Evolutionary conservation across 2,329 filamentous ascomycete species (phyloP).

Genomic region (Colletotrichum cuscutae): DNA sequence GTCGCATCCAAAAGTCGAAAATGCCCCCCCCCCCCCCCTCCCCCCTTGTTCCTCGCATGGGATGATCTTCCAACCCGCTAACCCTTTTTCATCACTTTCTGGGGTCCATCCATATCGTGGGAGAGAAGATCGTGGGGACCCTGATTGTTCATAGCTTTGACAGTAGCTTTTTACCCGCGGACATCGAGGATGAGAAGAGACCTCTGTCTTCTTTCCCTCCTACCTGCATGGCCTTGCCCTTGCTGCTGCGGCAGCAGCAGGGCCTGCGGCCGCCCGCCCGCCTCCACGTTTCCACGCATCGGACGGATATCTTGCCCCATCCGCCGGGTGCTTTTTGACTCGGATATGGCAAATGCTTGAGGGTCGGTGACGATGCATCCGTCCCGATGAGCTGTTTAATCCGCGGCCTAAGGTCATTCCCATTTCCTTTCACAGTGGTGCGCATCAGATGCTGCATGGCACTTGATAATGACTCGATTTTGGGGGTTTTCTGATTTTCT

Average conservation of each 20-base stretch:
- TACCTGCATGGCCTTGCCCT: background rate
- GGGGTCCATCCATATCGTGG: constrained; percentile 23
- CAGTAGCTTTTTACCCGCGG: background rate
- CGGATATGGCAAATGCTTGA: background rate
- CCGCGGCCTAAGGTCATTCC: background rate
- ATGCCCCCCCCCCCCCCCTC: background rate
- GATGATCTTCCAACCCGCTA: constrained; percentile 23
- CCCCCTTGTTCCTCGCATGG: constrained; percentile 4
- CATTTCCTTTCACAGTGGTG: background rate
- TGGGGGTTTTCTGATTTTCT: background rate
- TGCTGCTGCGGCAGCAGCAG: too few relatives aligned
- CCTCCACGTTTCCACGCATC: background rate
- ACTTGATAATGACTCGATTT: background rate
- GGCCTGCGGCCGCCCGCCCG: background rate
- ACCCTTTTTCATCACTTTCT: constrained; percentile 10
- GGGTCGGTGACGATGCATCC: background rate
- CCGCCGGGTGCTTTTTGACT: background rate
- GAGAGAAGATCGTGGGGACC: constrained; percentile 20
- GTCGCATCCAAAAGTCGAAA: background rate
- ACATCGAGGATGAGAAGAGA: too few relatives aligned
- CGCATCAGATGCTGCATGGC: background rate
- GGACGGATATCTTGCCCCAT: background rate
- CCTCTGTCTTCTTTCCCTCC: background rate
- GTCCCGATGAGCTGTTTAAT: background rate
- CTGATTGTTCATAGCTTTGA: constrained; percentile 15